Evolutionary conservation across 495 filamentous ascomycete genomes (phyloP).

Genomic region (Penicillium robsamsonii): DNA sequence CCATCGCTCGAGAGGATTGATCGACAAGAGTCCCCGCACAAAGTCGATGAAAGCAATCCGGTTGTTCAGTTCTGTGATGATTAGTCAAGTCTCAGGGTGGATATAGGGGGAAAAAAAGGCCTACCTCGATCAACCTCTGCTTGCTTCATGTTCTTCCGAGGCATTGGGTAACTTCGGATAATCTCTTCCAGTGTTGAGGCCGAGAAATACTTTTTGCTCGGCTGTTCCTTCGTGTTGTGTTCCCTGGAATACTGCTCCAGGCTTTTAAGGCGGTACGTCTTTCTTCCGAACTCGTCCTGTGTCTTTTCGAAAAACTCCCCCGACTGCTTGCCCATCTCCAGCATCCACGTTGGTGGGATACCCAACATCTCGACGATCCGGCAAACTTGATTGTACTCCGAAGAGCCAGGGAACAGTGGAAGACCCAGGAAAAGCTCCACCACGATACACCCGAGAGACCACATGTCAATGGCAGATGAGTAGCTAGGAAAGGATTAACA

Average conservation of each 20-base stretch:
- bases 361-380: constrained; percentile 98
- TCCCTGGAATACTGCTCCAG: constrained; percentile 97
- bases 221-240: constrained; percentile 94
- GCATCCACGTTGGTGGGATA: constrained; percentile 96
- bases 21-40: constrained; percentile 88
- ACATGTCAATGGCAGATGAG: constrained; percentile 99
- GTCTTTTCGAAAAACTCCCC: constrained; percentile 97
- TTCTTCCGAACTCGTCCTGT: constrained; percentile 86
- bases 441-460: constrained; percentile 98
- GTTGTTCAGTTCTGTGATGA: constrained; percentile 85
- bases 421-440: constrained; percentile 96
- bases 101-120: constrained; percentile 18
- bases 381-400: constrained; percentile 98
- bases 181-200: constrained; percentile 93
- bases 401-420: constrained; percentile 94
- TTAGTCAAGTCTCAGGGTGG: constrained; percentile 23
- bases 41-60: constrained; percentile 99
- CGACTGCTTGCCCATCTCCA: constrained; percentile 97
- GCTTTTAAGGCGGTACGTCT: constrained; percentile 87
- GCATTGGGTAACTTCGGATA: constrained; percentile 96
- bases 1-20: constrained; percentile 96
- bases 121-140: constrained; percentile 92
- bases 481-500: constrained; percentile 53
- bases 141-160: constrained; percentile 98
- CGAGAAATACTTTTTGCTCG: constrained; percentile 99